phyloP scores from a whole-genome alignment of 2,329 filamentous ascomycete genomes.

The Geosmithia morbida region DNA sequence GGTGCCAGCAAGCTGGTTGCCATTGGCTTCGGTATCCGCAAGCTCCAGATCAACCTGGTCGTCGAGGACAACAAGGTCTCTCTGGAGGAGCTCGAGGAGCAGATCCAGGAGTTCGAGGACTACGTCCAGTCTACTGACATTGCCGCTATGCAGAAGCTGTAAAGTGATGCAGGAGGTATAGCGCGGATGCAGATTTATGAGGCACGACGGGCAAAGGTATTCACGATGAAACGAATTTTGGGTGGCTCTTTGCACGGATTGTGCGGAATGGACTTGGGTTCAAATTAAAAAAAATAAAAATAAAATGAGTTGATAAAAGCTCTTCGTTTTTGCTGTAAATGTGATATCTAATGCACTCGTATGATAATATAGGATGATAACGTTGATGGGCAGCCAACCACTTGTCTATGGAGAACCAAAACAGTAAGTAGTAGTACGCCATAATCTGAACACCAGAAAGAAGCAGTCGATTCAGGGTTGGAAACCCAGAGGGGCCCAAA shows the following conservation, averaged over 20 bases:
- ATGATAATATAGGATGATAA: too few species aligned
- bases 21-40: constrained; percentile 96
- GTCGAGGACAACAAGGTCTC: constrained; percentile 96
- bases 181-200: constrained; percentile 3
- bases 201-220: constrained; percentile 2
- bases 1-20: constrained; percentile 79
- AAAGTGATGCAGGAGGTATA: constrained; percentile 21
- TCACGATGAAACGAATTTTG: constrained; percentile 2
- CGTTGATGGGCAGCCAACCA: too few species aligned
- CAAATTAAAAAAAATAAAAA: neutral
- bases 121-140: constrained; percentile 91
- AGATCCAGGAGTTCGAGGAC: constrained; percentile 78
- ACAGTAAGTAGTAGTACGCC: neutral
- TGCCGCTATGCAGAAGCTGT: constrained; percentile 86
- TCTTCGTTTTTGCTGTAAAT: neutral
- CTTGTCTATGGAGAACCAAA: neutral
- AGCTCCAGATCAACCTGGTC: constrained; percentile 97
- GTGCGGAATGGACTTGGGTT: constrained; percentile 1
- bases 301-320: neutral
- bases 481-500: neutral
- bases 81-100: constrained; percentile 69
- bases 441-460: neutral
- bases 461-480: neutral
- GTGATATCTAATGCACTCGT: too few species aligned
- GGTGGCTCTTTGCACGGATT: neutral